phyloP scores from a whole-genome alignment of 352 stramenopile genomes.

The Plasmopara muralis region DNA sequence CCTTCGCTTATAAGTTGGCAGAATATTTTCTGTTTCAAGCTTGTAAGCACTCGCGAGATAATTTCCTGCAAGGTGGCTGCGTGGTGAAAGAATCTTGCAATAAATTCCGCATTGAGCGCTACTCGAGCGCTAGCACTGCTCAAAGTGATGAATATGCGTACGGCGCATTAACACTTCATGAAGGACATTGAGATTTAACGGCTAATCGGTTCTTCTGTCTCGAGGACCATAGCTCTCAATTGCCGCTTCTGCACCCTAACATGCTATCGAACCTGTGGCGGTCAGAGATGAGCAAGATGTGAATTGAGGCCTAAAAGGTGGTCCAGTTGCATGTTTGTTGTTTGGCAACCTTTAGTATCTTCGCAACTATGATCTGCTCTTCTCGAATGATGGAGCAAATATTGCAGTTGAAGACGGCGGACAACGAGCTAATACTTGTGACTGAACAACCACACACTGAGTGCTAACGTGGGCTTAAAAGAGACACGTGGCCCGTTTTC shows the following conservation, averaged over 20 bases:
- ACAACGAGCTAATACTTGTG: neutral
- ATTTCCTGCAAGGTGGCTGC: neutral
- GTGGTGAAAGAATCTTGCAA: neutral
- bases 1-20: neutral
- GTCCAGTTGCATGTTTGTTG: neutral
- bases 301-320: neutral
- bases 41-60: neutral
- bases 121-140: neutral
- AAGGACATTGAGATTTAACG: neutral
- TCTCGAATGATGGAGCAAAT: neutral
- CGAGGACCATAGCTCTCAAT: neutral
- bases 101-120: neutral
- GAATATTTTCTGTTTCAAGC: neutral
- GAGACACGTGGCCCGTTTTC: neutral
- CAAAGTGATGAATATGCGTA: neutral
- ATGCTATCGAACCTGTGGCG: neutral
- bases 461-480: neutral
- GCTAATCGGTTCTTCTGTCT: neutral
- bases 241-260: neutral
- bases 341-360: neutral
- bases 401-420: neutral
- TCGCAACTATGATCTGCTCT: neutral
- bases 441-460: neutral
- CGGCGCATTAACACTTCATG: neutral
- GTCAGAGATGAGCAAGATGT: neutral